Conservation (phyloP, 2,329 filamentous ascomycete species). For the Colletotrichum falcatum region DNA sequence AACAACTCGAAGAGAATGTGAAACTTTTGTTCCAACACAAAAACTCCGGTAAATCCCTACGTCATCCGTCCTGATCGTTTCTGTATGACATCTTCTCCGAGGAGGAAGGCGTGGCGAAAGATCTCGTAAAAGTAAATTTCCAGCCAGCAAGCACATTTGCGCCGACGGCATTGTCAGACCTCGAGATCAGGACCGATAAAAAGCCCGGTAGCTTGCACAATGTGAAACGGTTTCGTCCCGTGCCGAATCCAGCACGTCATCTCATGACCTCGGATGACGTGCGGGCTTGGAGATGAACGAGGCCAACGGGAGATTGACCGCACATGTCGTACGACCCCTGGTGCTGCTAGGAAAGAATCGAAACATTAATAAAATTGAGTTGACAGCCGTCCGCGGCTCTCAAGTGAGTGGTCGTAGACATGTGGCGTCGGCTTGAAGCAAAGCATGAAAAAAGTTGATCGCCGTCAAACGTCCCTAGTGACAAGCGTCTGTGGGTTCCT, state of each 20-base stretch:
- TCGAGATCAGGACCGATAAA: background rate
- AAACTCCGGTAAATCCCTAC: slow-evolving; percentile 37
- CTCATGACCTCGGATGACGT: background rate
- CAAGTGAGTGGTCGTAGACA: background rate
- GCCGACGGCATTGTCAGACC: slow-evolving; percentile 9
- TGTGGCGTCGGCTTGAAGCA: slow-evolving; percentile 9
- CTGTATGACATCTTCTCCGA: background rate
- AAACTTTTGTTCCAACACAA: slow-evolving; percentile 40
- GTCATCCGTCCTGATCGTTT: slow-evolving; percentile 33
- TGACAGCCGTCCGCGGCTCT: background rate
- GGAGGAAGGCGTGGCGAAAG: slow-evolving; percentile 11
- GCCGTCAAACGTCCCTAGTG: slow-evolving; percentile 35
- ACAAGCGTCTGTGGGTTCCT: slow-evolving; percentile 32
- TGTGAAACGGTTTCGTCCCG: slow-evolving; percentile 15
- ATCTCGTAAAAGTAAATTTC: slow-evolving; percentile 29
- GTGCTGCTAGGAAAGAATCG: slow-evolving; percentile 38
- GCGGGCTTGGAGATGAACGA: background rate
- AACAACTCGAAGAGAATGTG: slow-evolving; percentile 42
- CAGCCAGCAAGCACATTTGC: slow-evolving; percentile 30
- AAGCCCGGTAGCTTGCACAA: background rate
- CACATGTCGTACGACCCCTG: slow-evolving; percentile 29
- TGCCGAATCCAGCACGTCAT: background rate
- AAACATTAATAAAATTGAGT: slow-evolving; percentile 31
- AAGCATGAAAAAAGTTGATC: slow-evolving; percentile 25
- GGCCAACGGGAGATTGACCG: slow-evolving; percentile 10